These are phyloP conservation scores for Cochlearia excelsa DNA, from an alignment of 345 rosid species.

Conservation along the genomic window DNA sequence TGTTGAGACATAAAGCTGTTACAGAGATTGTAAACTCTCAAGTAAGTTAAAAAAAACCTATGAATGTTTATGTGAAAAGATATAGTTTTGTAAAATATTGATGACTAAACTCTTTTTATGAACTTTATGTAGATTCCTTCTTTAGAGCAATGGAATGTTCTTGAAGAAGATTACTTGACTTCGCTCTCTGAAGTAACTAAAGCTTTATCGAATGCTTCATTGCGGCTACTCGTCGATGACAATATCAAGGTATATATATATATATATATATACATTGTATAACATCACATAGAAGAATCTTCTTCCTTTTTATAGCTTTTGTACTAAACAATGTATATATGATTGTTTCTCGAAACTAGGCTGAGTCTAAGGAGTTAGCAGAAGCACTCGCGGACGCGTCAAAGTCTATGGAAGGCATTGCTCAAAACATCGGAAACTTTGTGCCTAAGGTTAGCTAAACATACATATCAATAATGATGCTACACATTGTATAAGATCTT, in stretches of 20 bases:
- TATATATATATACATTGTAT: neutral
- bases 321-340: neutral
- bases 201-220: slow-evolving; percentile 57
- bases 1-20: slow-evolving; percentile 45
- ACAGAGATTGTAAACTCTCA: slow-evolving; percentile 60
- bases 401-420: slow-evolving; percentile 58
- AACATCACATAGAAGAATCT: neutral
- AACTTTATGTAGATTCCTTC: slow-evolving; percentile 56
- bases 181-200: slow-evolving; percentile 59
- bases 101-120: slow-evolving; percentile 2
- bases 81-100: neutral
- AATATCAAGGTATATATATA: slow-evolving; percentile 56
- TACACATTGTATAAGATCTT: neutral
- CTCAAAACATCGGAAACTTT: slow-evolving; percentile 41
- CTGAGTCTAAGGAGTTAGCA: slow-evolving; percentile 53
- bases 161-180: slow-evolving; percentile 52
- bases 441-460: slow-evolving; percentile 51
- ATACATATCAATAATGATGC: neutral
- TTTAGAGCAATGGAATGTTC: slow-evolving; percentile 61
- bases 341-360: slow-evolving; percentile 39
- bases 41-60: slow-evolving; percentile 42
- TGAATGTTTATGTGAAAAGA: neutral
- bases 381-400: slow-evolving; percentile 57
- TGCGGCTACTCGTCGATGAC: slow-evolving; percentile 60
- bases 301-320: neutral